These are phyloP conservation scores for Cicer cuneatum DNA, from an alignment of 306 rosid genomes.

Conservation along the genomic window DNA sequence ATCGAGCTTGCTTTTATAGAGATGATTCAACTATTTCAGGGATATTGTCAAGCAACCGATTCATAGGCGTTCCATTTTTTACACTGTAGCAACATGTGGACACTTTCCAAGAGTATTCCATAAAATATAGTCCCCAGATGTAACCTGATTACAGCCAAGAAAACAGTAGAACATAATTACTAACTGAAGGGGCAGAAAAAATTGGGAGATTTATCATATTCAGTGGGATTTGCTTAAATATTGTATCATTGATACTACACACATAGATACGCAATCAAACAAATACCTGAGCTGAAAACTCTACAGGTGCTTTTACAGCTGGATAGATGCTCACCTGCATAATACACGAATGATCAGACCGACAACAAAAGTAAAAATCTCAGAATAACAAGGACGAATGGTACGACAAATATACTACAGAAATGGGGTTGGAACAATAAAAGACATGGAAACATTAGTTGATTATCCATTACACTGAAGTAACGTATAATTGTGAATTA, in stretches of 20 bases:
- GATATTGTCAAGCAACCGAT: slow-evolving; percentile 74
- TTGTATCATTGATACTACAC: slow-evolving; percentile 28
- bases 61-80: slow-evolving; percentile 59
- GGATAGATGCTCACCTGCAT: slow-evolving; percentile 91
- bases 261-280: slow-evolving; percentile 16
- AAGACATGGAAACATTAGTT: slow-evolving; percentile 12
- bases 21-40: slow-evolving; percentile 80
- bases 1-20: slow-evolving; percentile 47
- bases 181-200: slow-evolving; percentile 16
- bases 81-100: slow-evolving; percentile 64
- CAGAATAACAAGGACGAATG: not conserved
- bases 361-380: slow-evolving; percentile 27
- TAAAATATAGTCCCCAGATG: slow-evolving; percentile 84
- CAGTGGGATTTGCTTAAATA: slow-evolving; percentile 20
- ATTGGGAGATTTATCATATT: not conserved
- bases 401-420: not conserved
- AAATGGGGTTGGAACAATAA: slow-evolving; percentile 24
- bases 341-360: slow-evolving; percentile 42
- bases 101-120: slow-evolving; percentile 95
- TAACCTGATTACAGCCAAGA: slow-evolving; percentile 57
- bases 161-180: slow-evolving; percentile 28
- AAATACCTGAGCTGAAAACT: slow-evolving; percentile 81
- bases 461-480: slow-evolving; percentile 13
- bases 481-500: slow-evolving; percentile 34
- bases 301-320: slow-evolving; percentile 88